Base-by-base conservation (phyloP, 2,329 filamentous ascomycete species). In the Colletotrichum echinochloae region DNA sequence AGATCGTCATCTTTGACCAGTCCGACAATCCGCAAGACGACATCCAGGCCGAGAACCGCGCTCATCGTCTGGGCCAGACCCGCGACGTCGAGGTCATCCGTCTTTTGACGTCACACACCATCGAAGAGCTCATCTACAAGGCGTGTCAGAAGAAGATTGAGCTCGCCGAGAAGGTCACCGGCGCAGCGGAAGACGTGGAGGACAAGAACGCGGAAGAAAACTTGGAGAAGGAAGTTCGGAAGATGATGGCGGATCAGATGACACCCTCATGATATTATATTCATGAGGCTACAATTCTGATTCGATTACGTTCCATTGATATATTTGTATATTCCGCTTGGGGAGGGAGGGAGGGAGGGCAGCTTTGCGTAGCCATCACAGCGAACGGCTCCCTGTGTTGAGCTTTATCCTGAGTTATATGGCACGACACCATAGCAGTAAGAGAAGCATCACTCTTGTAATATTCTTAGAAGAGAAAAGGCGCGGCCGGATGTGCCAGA, bases 1-100 rank as follows among this genome's bases (percentile, higher is more conserved):
- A 98, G 82, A 95, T 99, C 75, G 90, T 99, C 81, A 96, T 99
- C 77, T 98, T 98, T 79, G 96, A 99, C 81, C 92, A 93, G 73
- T 94, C 91, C n/a, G 97, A 98, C 83, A 99, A 99, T 76, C 96
- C 96, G 0, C 96, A 99, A 78, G 95, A 98, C 75, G 96, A 99
- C 78, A 91, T 97, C n/a, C 96, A 99, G 80, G 96, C 96, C 0
- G 96, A 98, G 84, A 98, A 99, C 79, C 91, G 96, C 23, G 96
- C 96, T 0, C 96, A 99, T 81, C 92, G 96, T 18, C 93, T 99
- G 11, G 96, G 96, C 0, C 96, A 99, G 83, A 95, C 89, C 37
- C 87, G 93, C 20, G 92, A 95, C 44, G 96, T 99, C 1, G 95
- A 99, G 78, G 92, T 99, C 49, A 90, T 97, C 49, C 87, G 94